phyloP scores from a whole-genome alignment of 2,329 filamentous ascomycete species.

The Venturia aucupariae region DNA sequence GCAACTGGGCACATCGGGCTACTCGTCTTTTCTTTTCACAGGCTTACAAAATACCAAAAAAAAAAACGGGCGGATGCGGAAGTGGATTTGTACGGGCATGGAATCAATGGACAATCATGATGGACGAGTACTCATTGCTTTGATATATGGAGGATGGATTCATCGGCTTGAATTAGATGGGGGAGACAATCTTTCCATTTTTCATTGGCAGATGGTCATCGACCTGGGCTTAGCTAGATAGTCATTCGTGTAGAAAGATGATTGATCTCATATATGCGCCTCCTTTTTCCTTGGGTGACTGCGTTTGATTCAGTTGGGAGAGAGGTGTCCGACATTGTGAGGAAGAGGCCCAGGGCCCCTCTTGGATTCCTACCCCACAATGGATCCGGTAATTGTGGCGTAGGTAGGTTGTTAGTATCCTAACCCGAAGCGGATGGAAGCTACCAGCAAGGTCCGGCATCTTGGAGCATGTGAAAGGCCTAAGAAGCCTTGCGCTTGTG shows the following conservation, averaged over 20 bases:
- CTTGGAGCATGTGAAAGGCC: neutral
- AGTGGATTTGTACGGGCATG: neutral
- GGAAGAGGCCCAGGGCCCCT: neutral
- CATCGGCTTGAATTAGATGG: constrained; percentile 8
- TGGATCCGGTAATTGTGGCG: neutral
- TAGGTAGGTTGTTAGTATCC: neutral
- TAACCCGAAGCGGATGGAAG: neutral
- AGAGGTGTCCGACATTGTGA: neutral
- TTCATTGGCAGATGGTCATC: constrained; percentile 3
- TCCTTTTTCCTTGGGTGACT: neutral
- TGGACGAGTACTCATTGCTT: neutral
- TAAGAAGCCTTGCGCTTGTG: too few species aligned
- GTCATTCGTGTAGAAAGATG: constrained; percentile 1
- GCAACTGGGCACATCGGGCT: neutral
- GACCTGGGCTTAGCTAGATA: constrained; percentile 1
- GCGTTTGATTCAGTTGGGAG: neutral
- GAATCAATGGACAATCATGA: constrained; percentile 2
- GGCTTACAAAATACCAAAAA: neutral
- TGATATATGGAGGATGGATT: constrained; percentile 9
- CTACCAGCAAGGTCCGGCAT: neutral
- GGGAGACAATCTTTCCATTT: constrained; percentile 1
- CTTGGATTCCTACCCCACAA: neutral
- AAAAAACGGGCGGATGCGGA: neutral
- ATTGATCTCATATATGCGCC: neutral
- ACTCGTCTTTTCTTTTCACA: neutral